Evolutionary conservation across 2,329 filamentous ascomycete genomes (phyloP).

Genomic region (Hypoxylon sp.): DNA sequence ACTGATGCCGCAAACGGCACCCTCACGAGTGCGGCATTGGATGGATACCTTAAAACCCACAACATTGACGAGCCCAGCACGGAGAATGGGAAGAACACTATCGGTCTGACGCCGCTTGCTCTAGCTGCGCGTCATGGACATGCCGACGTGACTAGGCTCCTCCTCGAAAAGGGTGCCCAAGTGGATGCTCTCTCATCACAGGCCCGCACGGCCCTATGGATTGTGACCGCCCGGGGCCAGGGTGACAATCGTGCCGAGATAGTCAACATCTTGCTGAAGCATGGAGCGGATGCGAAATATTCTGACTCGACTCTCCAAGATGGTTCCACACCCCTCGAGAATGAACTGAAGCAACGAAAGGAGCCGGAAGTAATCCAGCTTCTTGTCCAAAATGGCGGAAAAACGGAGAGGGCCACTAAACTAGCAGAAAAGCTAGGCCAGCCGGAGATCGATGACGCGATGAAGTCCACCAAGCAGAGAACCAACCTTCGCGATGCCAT

Average conservation of each 20-base stretch:
- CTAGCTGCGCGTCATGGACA: constrained; percentile 36
- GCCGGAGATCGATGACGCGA: constrained; percentile 30
- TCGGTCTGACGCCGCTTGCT: constrained; percentile 34
- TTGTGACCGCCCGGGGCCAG: constrained; percentile 20
- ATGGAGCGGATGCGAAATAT: constrained; percentile 25
- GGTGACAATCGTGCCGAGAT: constrained; percentile 28
- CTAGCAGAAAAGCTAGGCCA: constrained; percentile 11
- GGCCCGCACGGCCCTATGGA: constrained; percentile 25
- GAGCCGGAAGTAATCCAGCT: constrained; percentile 32
- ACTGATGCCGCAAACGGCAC: constrained; percentile 21
- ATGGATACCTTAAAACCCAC: constrained; percentile 24
- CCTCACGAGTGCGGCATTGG: constrained; percentile 18
- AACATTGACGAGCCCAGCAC: constrained; percentile 33
- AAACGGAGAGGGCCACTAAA: constrained; percentile 11
- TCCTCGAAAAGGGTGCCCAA: constrained; percentile 34
- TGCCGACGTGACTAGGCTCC: constrained; percentile 26
- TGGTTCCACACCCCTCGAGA: constrained; percentile 36
- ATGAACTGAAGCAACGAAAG: constrained; percentile 32
- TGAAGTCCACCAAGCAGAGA: constrained; percentile 16
- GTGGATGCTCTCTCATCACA: constrained; percentile 30
- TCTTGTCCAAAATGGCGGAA: constrained; percentile 30
- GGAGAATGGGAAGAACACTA: constrained; percentile 27
- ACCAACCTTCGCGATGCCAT: constrained; percentile 3
- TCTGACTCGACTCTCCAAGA: constrained; percentile 19
- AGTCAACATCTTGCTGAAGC: constrained; percentile 24